A percentile compares a stretch with the other conserved stretches of the same genome.
These are phyloP conservation scores for Microdochium trichocladiopsis DNA, from an alignment of 2,329 filamentous ascomycete species.

Conservation along the genomic window DNA sequence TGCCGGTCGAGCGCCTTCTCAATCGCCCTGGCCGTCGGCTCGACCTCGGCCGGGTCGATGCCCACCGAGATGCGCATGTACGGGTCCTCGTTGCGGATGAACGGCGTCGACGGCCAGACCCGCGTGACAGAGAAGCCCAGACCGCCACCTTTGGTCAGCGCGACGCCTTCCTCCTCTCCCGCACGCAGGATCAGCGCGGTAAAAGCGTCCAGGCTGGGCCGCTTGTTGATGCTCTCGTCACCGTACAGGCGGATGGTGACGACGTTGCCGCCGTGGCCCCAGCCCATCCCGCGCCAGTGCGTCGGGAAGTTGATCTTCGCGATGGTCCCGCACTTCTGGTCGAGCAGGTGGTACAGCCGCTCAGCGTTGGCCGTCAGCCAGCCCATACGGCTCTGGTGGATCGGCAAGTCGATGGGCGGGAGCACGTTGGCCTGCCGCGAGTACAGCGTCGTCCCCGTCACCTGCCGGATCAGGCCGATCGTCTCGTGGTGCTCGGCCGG, in stretches of 20 bases:
- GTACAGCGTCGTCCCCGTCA: neutral
- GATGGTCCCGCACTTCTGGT: neutral
- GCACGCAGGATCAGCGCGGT: slow-evolving; percentile 1
- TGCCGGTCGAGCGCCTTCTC: too few relatives aligned
- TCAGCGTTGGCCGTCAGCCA: too few relatives aligned
- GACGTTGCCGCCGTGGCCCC: neutral
- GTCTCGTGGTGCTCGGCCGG: neutral
- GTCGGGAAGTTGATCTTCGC: neutral
- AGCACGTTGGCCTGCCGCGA: neutral
- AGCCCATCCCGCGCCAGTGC: neutral
- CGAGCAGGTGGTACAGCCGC: too few relatives aligned
- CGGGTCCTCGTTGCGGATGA: neutral
- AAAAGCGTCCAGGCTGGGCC: neutral
- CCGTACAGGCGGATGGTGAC: neutral
- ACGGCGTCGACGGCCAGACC: neutral
- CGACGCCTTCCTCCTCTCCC: neutral
- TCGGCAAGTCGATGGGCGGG: neutral
- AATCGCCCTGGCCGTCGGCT: too few relatives aligned
- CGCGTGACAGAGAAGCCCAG: neutral
- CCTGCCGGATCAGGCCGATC: neutral
- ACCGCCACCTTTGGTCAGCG: slow-evolving; percentile 1
- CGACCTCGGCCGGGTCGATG: neutral
- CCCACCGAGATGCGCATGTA: slow-evolving; percentile 1
- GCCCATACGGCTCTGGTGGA: too few relatives aligned
- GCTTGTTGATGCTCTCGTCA: slow-evolving; percentile 1